phyloP scores from a whole-genome alignment of 805 yeast species.

The Suhomyces canberraensis region DNA sequence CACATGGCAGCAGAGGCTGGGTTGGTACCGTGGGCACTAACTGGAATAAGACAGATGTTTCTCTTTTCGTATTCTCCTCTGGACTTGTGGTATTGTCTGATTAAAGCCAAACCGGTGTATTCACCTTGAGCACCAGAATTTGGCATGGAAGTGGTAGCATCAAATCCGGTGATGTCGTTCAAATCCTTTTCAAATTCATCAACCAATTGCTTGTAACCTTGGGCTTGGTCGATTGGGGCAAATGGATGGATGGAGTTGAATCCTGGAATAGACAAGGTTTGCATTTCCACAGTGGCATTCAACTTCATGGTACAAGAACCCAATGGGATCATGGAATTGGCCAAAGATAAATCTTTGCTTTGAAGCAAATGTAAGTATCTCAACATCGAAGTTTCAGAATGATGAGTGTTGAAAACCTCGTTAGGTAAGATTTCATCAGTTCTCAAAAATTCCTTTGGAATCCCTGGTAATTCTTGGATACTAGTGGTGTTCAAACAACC shows the following conservation, averaged over 20 bases:
- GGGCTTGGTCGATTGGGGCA: conserved; percentile 85
- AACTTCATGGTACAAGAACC: conserved; percentile 99
- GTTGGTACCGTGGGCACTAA: conserved; percentile 96
- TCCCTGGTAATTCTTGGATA: conserved; percentile 41
- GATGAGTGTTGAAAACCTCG: conserved; percentile 81
- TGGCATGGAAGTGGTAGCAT: conserved; percentile 88
- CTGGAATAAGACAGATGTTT: conserved; percentile 90
- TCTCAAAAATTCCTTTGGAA: conserved; percentile 51
- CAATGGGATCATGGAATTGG: conserved; percentile 94
- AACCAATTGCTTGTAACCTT: conserved; percentile 77
- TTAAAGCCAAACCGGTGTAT: conserved; percentile 87
- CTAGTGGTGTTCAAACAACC: conserved; percentile 13
- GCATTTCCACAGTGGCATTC: conserved; percentile 93
- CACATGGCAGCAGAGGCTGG: conserved; percentile 99
- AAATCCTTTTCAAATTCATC: conserved; percentile 77
- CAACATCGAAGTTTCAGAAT: conserved; percentile 92
- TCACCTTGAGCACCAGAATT: conserved; percentile 99
- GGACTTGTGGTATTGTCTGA: conserved; percentile 68
- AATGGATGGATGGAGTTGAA: conserved; percentile 88
- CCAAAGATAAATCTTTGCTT: conserved; percentile 82
- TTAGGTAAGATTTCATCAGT: conserved; percentile 61
- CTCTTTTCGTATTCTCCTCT: conserved; percentile 66
- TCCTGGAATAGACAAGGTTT: conserved; percentile 92
- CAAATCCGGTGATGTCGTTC: conserved; percentile 90
- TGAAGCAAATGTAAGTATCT: conserved; percentile 86